A percentile compares a stretch with the other conserved stretches of the same genome.
phyloP scores from a whole-genome alignment of 177 flowering plant species.

The Vitis hybrid region DNA sequence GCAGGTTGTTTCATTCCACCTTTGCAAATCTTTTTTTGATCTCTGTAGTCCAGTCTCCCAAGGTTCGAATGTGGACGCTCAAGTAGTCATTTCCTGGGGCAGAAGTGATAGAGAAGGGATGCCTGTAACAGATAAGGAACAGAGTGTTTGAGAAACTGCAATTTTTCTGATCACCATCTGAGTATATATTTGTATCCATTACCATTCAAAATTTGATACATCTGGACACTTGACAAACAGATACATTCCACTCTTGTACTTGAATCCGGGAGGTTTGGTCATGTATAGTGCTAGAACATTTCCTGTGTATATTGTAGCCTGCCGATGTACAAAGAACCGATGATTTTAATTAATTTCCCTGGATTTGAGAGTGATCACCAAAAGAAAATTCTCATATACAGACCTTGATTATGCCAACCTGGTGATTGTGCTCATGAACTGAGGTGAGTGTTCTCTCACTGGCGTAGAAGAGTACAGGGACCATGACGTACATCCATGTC shows the following conservation, averaged over 20 bases:
- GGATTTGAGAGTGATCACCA: background rate
- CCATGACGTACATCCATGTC: conserved; percentile 91
- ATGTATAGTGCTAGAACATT: conserved; percentile 85
- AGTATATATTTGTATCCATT: background rate
- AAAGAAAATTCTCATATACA: background rate
- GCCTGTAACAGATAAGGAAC: conserved; percentile 48
- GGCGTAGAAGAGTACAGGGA: conserved; percentile 61
- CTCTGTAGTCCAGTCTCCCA: conserved; percentile 95
- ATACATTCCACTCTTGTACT: conserved; percentile 94
- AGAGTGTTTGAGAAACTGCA: background rate
- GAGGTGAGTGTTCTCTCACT: conserved; percentile 50
- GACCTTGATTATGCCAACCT: conserved; percentile 68
- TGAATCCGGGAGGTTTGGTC: conserved; percentile 85
- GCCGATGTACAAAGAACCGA: conserved; percentile 18
- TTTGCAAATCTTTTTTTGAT: conserved; percentile 53
- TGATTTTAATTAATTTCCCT: conserved; percentile 5
- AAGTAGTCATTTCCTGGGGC: conserved; percentile 91
- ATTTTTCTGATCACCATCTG: background rate
- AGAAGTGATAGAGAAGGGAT: conserved; percentile 96
- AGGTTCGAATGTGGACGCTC: conserved; percentile 80
- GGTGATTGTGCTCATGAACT: conserved; percentile 39
- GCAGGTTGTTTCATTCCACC: conserved; percentile 30
- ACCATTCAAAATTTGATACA: conserved; percentile 87
- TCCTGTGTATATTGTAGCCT: conserved; percentile 81
- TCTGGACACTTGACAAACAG: conserved; percentile 85